Base-by-base conservation (phyloP, 768 basidiomycete genomes). In the Termitomyces heimii region DNA sequence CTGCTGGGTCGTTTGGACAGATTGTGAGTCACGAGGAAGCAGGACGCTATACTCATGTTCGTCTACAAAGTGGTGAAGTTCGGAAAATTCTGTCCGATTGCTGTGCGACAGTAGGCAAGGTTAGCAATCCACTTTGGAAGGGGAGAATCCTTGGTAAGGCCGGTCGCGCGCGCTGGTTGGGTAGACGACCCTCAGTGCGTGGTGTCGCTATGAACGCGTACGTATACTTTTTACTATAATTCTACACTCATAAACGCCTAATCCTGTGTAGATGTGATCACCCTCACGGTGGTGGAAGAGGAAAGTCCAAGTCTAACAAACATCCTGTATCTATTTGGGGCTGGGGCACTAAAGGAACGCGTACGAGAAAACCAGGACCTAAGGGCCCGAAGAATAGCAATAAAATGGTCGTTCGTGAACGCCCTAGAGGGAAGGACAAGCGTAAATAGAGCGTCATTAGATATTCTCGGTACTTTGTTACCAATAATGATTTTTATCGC, bases 161-260 rank as follows among this genome's bases (percentile, higher is more conserved):
- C 7, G 97, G 97, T 31, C 75, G 96, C 62, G 77, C 78, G 42
- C 79, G 95, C 37, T 95, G 93, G 92, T 73, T 98, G 20, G 95
- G 95, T 18, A 74, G 84, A 67, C 72, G 92, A 62, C 94, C 94
- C 0, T 80, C 81, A 32, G 93, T 96, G 46, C 86, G 94, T 71
- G 94, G 94, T 85, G 86, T 97, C 62, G 94, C 94, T 43, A 96
- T 96, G 94, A 98, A 97, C 71, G 88, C 92, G 85, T 94, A 75
- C 43, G 88, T 78, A 59, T 52, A 50, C 6, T 43, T 55, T 55
- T 48, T 56, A 49, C 29, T 51, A 18, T 49, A 22, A 49, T n/a
- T 54, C 35, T 12, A 31, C n/a, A 16, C 26, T 40, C 20, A 32
- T 43, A 48, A 45, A 54, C 22, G 13, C 29, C 58, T 60, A 24